Conservation (phyloP, 441 rosid genomes). For the Dalechampia spathulata region DNA sequence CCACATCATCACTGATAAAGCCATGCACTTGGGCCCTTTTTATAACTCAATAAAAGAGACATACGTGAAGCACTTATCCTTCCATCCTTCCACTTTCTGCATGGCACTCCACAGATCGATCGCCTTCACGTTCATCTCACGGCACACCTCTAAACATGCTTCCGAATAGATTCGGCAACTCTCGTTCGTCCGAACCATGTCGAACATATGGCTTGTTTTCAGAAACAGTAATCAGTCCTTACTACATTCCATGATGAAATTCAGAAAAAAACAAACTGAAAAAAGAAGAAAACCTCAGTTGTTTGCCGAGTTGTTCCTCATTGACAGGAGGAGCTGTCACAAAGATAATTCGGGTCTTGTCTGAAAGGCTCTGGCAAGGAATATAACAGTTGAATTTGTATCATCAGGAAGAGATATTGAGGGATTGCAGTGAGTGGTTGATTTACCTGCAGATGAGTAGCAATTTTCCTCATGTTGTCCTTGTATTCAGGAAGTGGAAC, state of each 20-base stretch:
- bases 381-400: no score
- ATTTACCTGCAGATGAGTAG: constrained; percentile 60
- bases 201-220: background rate
- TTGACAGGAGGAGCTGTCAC: constrained; percentile 68
- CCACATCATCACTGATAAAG: no score
- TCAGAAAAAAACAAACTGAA: no score
- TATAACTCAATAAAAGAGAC: no score
- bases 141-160: constrained; percentile 48
- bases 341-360: constrained; percentile 53
- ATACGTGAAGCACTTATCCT: constrained; percentile 50
- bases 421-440: no score
- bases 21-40: no score
- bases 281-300: no score
- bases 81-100: constrained; percentile 54
- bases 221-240: no score
- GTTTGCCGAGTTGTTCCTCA: constrained; percentile 30
- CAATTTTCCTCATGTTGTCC: constrained; percentile 69
- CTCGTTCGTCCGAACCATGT: constrained; percentile 39
- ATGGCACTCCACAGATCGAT: constrained; percentile 58
- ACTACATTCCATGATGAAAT: no score
- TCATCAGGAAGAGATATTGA: no score
- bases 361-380: constrained; percentile 59
- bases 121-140: constrained; percentile 39
- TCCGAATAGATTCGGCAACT: constrained; percentile 46
- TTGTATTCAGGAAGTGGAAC: constrained; percentile 65